Evolutionary conservation across 1,284 basidiomycete genomes (phyloP).

Genomic region (Fomitopsis pinicola): DNA sequence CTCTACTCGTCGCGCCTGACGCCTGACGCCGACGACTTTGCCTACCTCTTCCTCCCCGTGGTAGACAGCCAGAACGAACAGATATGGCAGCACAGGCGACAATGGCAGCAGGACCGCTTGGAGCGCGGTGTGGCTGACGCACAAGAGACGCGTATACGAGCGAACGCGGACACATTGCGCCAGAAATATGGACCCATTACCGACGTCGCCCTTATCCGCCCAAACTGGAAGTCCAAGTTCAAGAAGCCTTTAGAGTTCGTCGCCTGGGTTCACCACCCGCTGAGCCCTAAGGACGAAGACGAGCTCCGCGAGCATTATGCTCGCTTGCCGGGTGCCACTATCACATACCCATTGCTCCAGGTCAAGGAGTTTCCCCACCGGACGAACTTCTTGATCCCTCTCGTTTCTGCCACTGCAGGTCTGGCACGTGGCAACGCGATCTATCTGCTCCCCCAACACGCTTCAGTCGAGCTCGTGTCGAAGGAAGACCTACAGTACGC

Average conservation of each 20-base stretch:
- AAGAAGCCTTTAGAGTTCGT: slow-evolving; percentile 49
- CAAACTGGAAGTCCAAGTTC: slow-evolving; percentile 38
- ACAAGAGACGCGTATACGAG: slow-evolving; percentile 13
- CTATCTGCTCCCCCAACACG: slow-evolving; percentile 39
- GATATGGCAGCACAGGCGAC: slow-evolving; percentile 47
- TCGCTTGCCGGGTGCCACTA: slow-evolving; percentile 30
- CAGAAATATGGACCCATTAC: slow-evolving; percentile 39
- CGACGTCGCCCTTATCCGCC: slow-evolving; percentile 49
- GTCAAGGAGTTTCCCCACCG: slow-evolving; percentile 46
- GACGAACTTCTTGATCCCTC: slow-evolving; percentile 56
- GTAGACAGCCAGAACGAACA: slow-evolving; percentile 25
- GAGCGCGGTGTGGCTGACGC: not conserved
- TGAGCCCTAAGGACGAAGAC: slow-evolving; percentile 47
- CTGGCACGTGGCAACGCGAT: slow-evolving; percentile 22
- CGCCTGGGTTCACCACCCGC: slow-evolving; percentile 44
- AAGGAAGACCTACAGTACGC: slow-evolving; percentile 48
- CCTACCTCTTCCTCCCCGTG: slow-evolving; percentile 53
- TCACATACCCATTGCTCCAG: slow-evolving; percentile 58
- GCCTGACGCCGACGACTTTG: slow-evolving; percentile 50
- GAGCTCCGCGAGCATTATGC: slow-evolving; percentile 34
- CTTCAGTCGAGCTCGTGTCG: slow-evolving; percentile 48
- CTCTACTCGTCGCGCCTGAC: slow-evolving; percentile 45
- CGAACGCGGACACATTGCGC: slow-evolving; percentile 40
- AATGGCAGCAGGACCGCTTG: slow-evolving; percentile 30
- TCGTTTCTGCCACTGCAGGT: slow-evolving; percentile 22